These are phyloP conservation scores for Penicillium mononematosum DNA, from an alignment of 495 filamentous ascomycete genomes.

Conservation along the genomic window DNA sequence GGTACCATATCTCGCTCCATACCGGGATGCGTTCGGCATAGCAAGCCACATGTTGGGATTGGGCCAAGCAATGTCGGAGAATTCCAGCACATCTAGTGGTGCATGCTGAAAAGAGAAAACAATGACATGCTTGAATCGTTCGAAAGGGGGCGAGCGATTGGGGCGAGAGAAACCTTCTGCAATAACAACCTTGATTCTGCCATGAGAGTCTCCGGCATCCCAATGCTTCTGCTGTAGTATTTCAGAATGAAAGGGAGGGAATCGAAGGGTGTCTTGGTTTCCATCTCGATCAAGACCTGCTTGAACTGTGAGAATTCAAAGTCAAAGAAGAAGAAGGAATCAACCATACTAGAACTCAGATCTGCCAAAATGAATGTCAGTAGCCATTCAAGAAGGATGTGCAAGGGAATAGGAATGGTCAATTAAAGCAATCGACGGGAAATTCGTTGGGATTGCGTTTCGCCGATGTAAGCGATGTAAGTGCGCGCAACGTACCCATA, in stretches of 20 bases:
- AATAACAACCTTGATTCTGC: constrained; percentile 75
- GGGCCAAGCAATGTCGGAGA: constrained; percentile 77
- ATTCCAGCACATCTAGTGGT: constrained; percentile 77
- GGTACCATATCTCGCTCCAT: constrained; percentile 24
- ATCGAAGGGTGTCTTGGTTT: constrained; percentile 62
- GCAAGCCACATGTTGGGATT: constrained; percentile 70
- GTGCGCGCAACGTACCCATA: constrained; percentile 40
- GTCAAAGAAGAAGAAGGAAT: neutral
- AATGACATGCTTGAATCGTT: constrained; percentile 70
- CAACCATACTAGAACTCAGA: constrained; percentile 17
- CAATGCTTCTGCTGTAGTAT: constrained; percentile 69
- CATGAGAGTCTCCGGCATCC: constrained; percentile 68
- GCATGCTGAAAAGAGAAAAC: constrained; percentile 86
- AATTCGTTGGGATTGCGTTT: neutral
- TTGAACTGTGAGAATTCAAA: neutral
- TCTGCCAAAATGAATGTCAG: constrained; percentile 10
- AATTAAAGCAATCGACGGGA: too few species aligned
- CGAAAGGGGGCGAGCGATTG: constrained; percentile 54
- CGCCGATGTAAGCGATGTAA: neutral
- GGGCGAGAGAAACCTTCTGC: constrained; percentile 65
- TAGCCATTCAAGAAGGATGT: neutral
- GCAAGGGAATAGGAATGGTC: neutral
- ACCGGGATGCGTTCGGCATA: constrained; percentile 39
- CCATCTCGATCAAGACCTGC: constrained; percentile 62
- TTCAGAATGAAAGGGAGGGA: constrained; percentile 72